Conservation (phyloP, 2,329 filamentous ascomycete genomes). For the Colletotrichum sp. region DNA sequence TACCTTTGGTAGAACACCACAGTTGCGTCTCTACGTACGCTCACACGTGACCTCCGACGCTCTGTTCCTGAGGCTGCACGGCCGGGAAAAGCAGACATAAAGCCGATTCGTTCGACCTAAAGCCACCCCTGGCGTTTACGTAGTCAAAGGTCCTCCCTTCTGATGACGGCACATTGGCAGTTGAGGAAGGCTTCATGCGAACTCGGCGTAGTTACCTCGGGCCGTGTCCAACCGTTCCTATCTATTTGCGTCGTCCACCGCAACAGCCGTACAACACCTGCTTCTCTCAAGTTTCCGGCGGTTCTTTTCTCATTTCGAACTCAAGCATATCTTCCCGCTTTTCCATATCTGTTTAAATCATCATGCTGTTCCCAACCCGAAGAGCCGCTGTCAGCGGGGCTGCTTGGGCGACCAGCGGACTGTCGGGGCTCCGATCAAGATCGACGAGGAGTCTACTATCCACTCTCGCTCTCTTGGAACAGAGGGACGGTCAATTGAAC, state of each 20-base stretch:
- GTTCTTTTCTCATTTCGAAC: background rate
- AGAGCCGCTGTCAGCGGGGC: constrained; percentile 18
- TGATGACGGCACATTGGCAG: constrained; percentile 14
- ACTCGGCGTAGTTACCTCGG: constrained; percentile 33
- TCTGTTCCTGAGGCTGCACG: background rate
- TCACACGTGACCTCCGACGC: background rate
- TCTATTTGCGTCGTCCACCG: background rate
- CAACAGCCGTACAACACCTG: background rate
- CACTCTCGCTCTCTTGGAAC: constrained; percentile 90
- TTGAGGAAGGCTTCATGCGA: constrained; percentile 16
- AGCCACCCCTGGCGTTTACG: background rate
- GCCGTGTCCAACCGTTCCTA: constrained; percentile 39
- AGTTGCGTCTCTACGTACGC: background rate
- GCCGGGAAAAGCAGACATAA: background rate
- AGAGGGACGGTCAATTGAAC: constrained; percentile 87
- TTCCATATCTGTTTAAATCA: constrained; percentile 4
- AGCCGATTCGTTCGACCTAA: background rate
- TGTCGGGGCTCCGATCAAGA: constrained; percentile 28
- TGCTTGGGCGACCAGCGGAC: constrained; percentile 24
- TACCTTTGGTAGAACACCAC: background rate
- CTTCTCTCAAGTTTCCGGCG: background rate
- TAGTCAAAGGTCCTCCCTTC: background rate
- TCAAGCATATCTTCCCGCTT: background rate
- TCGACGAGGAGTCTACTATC: constrained; percentile 66
- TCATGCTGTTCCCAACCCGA: constrained; percentile 34